Conservation (phyloP, 2,329 filamentous ascomycete genomes). For the Torrubiellomyces zombiae region DNA sequence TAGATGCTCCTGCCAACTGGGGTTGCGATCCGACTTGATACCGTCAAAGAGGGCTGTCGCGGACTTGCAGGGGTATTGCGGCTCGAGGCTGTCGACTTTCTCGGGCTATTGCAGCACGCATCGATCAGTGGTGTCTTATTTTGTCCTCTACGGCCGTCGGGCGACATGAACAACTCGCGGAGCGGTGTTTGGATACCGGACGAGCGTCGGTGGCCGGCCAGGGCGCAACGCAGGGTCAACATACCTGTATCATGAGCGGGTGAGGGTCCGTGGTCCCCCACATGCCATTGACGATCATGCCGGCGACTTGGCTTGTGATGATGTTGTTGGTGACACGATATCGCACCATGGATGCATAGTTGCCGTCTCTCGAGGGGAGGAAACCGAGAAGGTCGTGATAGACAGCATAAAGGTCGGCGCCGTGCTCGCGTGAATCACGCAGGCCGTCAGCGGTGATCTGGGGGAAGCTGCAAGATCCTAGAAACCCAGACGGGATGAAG, state of each 20-base stretch:
- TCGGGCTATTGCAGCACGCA: too few species aligned
- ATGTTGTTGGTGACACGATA: slow-evolving; percentile 70
- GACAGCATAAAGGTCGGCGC: slow-evolving; percentile 58
- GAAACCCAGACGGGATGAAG: slow-evolving; percentile 48
- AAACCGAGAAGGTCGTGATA: slow-evolving; percentile 56
- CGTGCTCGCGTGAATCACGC: slow-evolving; percentile 60
- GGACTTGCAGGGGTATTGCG: slow-evolving; percentile 47
- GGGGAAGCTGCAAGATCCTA: slow-evolving; percentile 63
- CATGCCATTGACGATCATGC: slow-evolving; percentile 60
- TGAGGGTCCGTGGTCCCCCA: slow-evolving; percentile 27
- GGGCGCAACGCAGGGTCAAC: too few species aligned
- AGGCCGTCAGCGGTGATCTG: slow-evolving; percentile 60
- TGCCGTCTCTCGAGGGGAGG: slow-evolving; percentile 34
- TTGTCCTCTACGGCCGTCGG: too few species aligned
- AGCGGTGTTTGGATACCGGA: too few species aligned
- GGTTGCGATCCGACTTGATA: slow-evolving; percentile 27
- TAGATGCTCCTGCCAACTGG: slow-evolving; percentile 48
- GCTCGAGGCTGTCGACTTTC: slow-evolving; percentile 56
- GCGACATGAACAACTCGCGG: too few species aligned
- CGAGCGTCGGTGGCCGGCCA: too few species aligned
- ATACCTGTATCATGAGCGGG: slow-evolving; percentile 30
- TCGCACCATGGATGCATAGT: slow-evolving; percentile 27
- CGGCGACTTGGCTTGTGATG: slow-evolving; percentile 67
- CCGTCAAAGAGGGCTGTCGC: slow-evolving; percentile 24
- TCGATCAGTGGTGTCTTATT: too few species aligned